These are phyloP conservation scores for Prunus mongolica DNA, from an alignment of 306 rosid species.

Conservation along the genomic window DNA sequence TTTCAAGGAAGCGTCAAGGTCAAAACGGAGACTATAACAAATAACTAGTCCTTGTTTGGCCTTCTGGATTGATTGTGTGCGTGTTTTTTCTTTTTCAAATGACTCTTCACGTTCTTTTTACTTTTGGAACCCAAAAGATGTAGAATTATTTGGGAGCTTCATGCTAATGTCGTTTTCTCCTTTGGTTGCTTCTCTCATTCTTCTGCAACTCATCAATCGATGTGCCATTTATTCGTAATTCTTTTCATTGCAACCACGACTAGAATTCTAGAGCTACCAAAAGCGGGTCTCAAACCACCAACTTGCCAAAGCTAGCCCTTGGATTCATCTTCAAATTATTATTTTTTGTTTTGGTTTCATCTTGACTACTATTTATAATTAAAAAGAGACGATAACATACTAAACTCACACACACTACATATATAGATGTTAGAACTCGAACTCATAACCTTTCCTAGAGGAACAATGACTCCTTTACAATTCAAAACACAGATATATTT, in stretches of 20 bases:
- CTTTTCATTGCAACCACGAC: not conserved
- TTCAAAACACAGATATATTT: no score
- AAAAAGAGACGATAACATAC: no score
- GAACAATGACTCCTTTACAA: no score
- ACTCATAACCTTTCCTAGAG: rapidly evolving
- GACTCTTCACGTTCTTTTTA: not conserved
- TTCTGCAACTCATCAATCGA: not conserved
- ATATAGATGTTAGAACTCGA: no score
- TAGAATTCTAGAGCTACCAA: not conserved
- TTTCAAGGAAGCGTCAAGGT: not conserved
- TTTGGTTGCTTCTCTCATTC: not conserved
- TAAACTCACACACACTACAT: no score
- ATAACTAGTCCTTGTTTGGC: no score
- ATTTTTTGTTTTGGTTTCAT: no score
- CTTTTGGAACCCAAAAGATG: not conserved
- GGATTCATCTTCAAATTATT: no score
- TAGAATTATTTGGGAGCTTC: not conserved
- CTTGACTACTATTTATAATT: no score
- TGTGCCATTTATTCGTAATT: not conserved
- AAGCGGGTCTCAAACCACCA: not conserved
- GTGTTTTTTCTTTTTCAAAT: not conserved
- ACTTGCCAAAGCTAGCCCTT: no score
- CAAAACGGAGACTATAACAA: not conserved
- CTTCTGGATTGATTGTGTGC: conserved; percentile 7
- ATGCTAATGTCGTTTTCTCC: not conserved